A percentile compares a stretch with the other conserved stretches of the same genome.
These are phyloP conservation scores for Posidonia australis DNA, from an alignment of 106 monocot genomes.

Conservation along the genomic window DNA sequence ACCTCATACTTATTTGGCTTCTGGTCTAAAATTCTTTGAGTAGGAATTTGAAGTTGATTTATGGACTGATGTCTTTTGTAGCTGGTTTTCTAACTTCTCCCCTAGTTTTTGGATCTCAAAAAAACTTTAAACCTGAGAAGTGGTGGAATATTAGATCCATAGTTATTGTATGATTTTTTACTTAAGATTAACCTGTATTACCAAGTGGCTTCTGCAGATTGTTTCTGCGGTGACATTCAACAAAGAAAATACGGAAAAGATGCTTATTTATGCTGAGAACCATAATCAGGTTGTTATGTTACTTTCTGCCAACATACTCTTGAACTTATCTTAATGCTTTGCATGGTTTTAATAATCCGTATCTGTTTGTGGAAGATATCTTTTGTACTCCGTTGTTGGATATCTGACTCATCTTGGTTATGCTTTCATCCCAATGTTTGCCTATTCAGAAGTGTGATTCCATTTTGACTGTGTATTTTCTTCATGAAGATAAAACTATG, in stretches of 20 bases:
- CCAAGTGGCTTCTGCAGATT: constrained; percentile 38
- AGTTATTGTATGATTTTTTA: background rate
- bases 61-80: too few relatives aligned
- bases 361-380: background rate
- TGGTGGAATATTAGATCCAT: too few relatives aligned
- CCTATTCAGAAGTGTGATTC: background rate
- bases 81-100: too few relatives aligned
- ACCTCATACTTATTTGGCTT: too few relatives aligned
- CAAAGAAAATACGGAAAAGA: constrained; percentile 35
- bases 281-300: constrained; percentile 63
- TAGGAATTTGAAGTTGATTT: too few relatives aligned
- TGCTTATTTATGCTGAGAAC: constrained; percentile 82
- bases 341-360: background rate
- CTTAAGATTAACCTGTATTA: background rate
- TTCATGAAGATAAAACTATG: too few relatives aligned
- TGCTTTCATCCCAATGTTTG: background rate
- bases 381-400: background rate
- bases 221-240: constrained; percentile 44
- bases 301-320: background rate
- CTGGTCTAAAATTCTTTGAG: too few relatives aligned
- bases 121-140: too few relatives aligned
- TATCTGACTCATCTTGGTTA: background rate
- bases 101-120: too few relatives aligned
- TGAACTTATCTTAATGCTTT: background rate
- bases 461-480: too few relatives aligned